These are phyloP conservation scores for Verticillium albo-atrum DNA, from an alignment of 2,329 filamentous ascomycete species.

Conservation along the genomic window DNA sequence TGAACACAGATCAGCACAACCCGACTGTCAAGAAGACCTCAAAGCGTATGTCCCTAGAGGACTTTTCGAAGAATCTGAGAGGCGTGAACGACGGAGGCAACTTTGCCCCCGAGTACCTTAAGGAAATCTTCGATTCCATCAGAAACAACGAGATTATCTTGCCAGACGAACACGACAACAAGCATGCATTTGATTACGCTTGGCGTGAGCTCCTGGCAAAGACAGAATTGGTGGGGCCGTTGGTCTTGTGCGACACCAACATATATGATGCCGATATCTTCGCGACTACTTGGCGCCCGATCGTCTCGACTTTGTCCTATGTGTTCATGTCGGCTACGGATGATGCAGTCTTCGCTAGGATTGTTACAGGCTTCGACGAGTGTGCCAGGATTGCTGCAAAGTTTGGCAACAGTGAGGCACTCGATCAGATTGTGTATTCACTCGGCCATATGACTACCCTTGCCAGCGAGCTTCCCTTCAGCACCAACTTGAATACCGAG, in stretches of 20 bases:
- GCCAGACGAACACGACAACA: slow-evolving; percentile 94
- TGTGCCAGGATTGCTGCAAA: slow-evolving; percentile 88
- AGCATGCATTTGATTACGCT: slow-evolving; percentile 93
- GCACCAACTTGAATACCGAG: slow-evolving; percentile 88
- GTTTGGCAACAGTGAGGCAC: slow-evolving; percentile 76
- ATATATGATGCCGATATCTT: slow-evolving; percentile 98
- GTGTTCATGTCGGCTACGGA: slow-evolving; percentile 99
- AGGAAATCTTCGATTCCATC: slow-evolving; percentile 87
- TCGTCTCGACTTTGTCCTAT: slow-evolving; percentile 91
- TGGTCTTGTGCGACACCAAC: slow-evolving; percentile 83
- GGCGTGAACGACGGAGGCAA: slow-evolving; percentile 84
- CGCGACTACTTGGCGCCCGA: slow-evolving; percentile 88
- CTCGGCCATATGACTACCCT: slow-evolving; percentile 88
- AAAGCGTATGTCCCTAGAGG: slow-evolving; percentile 77
- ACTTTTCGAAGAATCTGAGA: slow-evolving; percentile 85
- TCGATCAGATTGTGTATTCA: slow-evolving; percentile 90
- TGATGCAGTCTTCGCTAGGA: slow-evolving; percentile 87
- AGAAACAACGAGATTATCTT: slow-evolving; percentile 91
- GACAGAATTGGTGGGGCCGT: slow-evolving; percentile 67
- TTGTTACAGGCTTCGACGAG: slow-evolving; percentile 93
- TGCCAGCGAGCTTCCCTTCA: slow-evolving; percentile 69
- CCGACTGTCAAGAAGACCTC: slow-evolving; percentile 69
- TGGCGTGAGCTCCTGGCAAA: slow-evolving; percentile 94
- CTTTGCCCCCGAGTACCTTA: slow-evolving; percentile 77
- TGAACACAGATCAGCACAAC: slow-evolving; percentile 97